phyloP scores from a whole-genome alignment of 192 early-diverging fungal species.

The Gonapodya sp. region DNA sequence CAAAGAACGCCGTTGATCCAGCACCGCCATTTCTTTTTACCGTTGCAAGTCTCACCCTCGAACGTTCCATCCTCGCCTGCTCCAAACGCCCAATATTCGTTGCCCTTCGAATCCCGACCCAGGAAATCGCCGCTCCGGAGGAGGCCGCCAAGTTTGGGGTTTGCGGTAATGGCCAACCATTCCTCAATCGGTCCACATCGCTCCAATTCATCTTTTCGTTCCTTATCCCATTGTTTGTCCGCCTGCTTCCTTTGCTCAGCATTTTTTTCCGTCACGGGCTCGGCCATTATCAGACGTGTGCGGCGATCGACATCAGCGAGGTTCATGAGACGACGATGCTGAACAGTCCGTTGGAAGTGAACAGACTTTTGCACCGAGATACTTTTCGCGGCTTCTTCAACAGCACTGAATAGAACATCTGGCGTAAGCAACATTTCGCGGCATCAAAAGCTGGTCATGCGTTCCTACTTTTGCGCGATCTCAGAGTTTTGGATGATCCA shows the following conservation, averaged over 20 bases:
- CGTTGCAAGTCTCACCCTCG: not conserved
- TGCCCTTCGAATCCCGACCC: not conserved
- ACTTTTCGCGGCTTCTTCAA: not conserved
- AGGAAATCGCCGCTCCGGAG: not conserved
- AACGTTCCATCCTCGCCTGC: not conserved
- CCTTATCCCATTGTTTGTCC: not conserved
- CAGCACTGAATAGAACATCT: not conserved
- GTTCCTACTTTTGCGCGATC: not conserved
- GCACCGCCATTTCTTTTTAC: not conserved
- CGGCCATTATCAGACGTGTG: not conserved
- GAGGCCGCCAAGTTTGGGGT: not conserved
- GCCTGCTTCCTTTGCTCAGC: not conserved
- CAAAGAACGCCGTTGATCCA: not conserved
- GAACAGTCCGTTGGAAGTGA: not conserved
- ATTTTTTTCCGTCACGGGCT: not conserved
- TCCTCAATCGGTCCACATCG: not conserved
- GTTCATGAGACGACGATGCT: not conserved
- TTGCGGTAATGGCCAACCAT: not conserved
- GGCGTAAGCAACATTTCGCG: too few relatives aligned
- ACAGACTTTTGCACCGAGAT: not conserved
- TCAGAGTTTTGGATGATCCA: not conserved
- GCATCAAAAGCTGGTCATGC: too few relatives aligned
- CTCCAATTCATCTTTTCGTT: not conserved
- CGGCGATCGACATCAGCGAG: not conserved
- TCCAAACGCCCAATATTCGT: not conserved